These are phyloP conservation scores for Phlyctochytrium arcticum DNA, from an alignment of 192 early-diverging fungal species.

Conservation along the genomic window DNA sequence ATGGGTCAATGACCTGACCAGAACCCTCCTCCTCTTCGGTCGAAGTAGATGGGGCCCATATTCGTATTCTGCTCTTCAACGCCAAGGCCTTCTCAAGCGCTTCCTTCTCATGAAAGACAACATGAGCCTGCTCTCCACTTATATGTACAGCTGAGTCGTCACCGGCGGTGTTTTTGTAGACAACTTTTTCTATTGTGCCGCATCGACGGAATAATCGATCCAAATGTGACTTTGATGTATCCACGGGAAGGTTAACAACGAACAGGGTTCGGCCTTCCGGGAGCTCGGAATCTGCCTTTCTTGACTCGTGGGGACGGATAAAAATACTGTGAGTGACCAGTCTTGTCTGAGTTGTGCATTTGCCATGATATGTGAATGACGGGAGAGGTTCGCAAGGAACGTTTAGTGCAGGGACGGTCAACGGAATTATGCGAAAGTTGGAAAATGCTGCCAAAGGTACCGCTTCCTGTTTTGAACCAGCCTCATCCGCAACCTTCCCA, in stretches of 20 bases:
- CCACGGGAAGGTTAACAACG: conserved; percentile 36
- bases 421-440: conserved; percentile 16
- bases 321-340: conserved; percentile 3
- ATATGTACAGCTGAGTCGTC: neutral
- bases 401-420: conserved; percentile 11
- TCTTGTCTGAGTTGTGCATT: neutral
- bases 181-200: conserved; percentile 34
- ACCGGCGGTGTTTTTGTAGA: neutral
- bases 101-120: conserved; percentile 60
- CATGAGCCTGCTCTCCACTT: conserved; percentile 23
- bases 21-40: conserved; percentile 33
- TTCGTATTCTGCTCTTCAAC: conserved; percentile 54
- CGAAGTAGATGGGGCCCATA: no score
- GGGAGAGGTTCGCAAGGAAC: conserved; percentile 8
- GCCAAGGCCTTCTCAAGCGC: conserved; percentile 58
- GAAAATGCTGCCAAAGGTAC: conserved; percentile 11
- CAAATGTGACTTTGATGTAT: conserved; percentile 35
- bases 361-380: conserved; percentile 2
- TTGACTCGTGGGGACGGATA: conserved; percentile 20
- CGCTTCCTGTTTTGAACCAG: neutral
- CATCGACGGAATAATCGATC: conserved; percentile 40
- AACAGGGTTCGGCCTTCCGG: conserved; percentile 37
- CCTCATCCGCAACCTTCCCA: no score
- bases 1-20: conserved; percentile 11
- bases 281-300: neutral